phyloP scores from a whole-genome alignment of 345 rosid species.

The Gossypium sturtianum region DNA sequence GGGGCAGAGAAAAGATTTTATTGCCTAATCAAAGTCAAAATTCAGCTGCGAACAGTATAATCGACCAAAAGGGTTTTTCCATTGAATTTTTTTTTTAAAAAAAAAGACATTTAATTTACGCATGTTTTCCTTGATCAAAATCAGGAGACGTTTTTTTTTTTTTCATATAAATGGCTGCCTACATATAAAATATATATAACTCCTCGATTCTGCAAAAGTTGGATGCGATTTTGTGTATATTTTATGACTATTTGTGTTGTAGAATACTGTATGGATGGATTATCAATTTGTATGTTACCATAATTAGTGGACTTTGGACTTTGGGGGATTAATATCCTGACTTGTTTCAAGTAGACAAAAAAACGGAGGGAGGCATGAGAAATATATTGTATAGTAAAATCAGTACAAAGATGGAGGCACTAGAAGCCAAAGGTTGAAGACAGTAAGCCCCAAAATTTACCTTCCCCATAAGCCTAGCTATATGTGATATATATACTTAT shows the following conservation, averaged over 20 bases:
- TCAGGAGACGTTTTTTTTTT: not conserved
- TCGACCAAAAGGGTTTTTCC: not conserved
- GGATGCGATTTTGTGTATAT: no score
- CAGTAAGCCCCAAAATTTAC: conserved; percentile 14
- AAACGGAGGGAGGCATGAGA: not conserved
- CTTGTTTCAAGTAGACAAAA: not conserved
- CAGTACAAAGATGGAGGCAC: conserved; percentile 2
- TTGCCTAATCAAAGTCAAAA: not conserved
- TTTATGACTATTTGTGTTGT: no score
- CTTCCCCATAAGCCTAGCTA: conserved; percentile 14
- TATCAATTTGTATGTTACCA: no score
- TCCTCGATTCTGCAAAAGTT: no score
- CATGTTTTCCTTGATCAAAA: not conserved
- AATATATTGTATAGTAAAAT: not conserved
- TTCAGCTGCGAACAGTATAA: not conserved
- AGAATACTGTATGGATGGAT: no score
- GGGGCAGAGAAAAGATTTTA: not conserved
- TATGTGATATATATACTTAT: not conserved
- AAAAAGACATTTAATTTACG: not conserved
- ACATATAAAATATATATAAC: not conserved
- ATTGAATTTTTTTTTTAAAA: no score
- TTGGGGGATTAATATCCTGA: no score
- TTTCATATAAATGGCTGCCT: not conserved
- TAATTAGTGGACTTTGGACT: no score
- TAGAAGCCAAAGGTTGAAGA: conserved; percentile 7